A percentile compares a stretch with the other conserved stretches of the same genome.
phyloP scores from a whole-genome alignment of 2,329 filamentous ascomycete genomes.

The Aspergillus pseudoglaucus region DNA sequence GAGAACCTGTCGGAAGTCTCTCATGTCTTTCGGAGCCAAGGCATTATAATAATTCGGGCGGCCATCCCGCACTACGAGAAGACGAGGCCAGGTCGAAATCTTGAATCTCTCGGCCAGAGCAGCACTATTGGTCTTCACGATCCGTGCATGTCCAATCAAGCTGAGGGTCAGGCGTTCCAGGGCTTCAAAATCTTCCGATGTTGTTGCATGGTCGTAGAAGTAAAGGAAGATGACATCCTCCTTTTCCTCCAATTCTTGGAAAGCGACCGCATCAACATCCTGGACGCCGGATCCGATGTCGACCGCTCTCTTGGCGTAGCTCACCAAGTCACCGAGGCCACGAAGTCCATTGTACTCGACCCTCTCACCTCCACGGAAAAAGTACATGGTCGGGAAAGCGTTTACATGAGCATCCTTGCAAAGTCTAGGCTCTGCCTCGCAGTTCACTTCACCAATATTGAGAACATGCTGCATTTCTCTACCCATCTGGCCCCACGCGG shows the following conservation, averaged over 20 bases:
- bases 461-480: constrained; percentile 85
- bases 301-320: constrained; percentile 79
- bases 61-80: constrained; percentile 83
- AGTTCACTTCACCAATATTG: constrained; percentile 95
- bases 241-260: constrained; percentile 79
- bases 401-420: constrained; percentile 82
- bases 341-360: constrained; percentile 90
- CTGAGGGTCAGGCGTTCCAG: constrained; percentile 79
- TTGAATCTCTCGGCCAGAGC: constrained; percentile 76
- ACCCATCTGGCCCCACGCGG: constrained; percentile 82
- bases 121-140: constrained; percentile 83
- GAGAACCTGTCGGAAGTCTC: constrained; percentile 72
- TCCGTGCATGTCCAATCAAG: constrained; percentile 81
- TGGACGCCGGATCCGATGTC: constrained; percentile 69
- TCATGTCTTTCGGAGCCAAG: constrained; percentile 84
- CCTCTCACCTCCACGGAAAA: constrained; percentile 85
- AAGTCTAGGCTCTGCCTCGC: constrained; percentile 74
- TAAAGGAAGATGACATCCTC: constrained; percentile 96
- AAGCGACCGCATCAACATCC: constrained; percentile 69
- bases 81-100: constrained; percentile 92
- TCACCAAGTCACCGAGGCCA: constrained; percentile 81
- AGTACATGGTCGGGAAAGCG: constrained; percentile 82
- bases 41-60: constrained; percentile 85
- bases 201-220: constrained; percentile 95
- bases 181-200: constrained; percentile 82